Evolutionary conservation across 2,329 filamentous ascomycete genomes (phyloP), one percentile per base, ranked within the genome.

Genomic region (Pyricularia sp.): DNA sequence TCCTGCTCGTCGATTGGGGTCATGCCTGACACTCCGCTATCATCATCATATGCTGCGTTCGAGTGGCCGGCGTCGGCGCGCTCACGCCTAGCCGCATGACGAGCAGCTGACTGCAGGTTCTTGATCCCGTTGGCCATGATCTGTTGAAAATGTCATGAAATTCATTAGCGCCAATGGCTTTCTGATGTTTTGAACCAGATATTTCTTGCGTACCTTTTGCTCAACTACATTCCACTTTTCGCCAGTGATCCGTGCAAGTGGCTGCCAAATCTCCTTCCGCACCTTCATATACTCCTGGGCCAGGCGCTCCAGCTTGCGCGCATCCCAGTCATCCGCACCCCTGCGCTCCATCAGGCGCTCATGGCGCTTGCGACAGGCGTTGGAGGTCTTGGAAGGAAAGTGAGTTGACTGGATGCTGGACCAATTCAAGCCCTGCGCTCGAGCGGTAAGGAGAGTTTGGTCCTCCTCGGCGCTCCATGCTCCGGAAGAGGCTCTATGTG

Each of bases 341-440:
- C 82, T 82, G 69, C 88, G 85, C 76, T 93, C 89, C 81, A 93
- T 87, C 69, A 96, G 78, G 55, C 91, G 83, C 76, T 96, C 91
- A 71, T 96, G 91, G 65, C 91, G 85, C 78, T 96, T 96, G 68
- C 91, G 89, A 77, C 91, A 96, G 22, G 92, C 92, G 73, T 94
- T 94, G 66, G 88, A 79, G 9, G 84, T 86, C 79, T 96, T 96
- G 73, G 77, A 81, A 1, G 88, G 88, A 73, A 96, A 96, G 76
- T 91, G 85, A 67, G 82, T 84, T 67, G 81, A 81, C 70, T 91
- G 87, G 72, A 96, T 94, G 70, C 90, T 88, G 64, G 84, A 83
- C 91, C 91, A 96, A 76, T 93, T 93, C 73, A 92, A 82, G 28
- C 89, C 89, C 71, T 87, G 84, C 62, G 88, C 84, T 64, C 91